Evolutionary conservation across 495 filamentous ascomycete genomes (phyloP).

Genomic region (Hypoxylon rickii): DNA sequence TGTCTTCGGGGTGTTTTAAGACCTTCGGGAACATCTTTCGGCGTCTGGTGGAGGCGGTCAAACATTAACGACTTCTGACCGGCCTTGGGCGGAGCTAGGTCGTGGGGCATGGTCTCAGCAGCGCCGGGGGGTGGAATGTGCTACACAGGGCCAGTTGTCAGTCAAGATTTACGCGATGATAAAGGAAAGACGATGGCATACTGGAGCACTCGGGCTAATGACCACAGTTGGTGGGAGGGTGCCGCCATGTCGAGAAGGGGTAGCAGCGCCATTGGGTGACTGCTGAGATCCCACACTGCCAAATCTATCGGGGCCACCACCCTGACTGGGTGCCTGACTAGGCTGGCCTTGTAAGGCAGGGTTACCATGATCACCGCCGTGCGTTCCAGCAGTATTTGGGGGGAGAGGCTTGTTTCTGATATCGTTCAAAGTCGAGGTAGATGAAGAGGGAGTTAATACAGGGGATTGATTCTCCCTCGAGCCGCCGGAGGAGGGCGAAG

Average conservation of each 20-base stretch:
- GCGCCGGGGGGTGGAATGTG: conserved; percentile 93
- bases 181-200: conserved; percentile 55
- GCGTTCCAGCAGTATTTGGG: conserved; percentile 64
- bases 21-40: conserved; percentile 94
- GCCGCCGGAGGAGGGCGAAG: conserved; percentile 69
- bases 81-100: conserved; percentile 89
- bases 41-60: conserved; percentile 88
- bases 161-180: conserved; percentile 1
- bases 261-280: conserved; percentile 64
- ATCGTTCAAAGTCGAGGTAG: conserved; percentile 84
- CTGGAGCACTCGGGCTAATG: conserved; percentile 92
- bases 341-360: conserved; percentile 50
- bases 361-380: conserved; percentile 50
- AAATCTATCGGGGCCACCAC: conserved; percentile 51
- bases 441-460: conserved; percentile 74
- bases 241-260: conserved; percentile 67
- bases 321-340: conserved; percentile 30
- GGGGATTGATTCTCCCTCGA: conserved; percentile 63
- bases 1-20: conserved; percentile 94
- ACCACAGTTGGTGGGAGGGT: conserved; percentile 86
- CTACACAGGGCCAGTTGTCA: conserved; percentile 51
- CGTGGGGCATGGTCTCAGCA: conserved; percentile 96
- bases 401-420: conserved; percentile 79
- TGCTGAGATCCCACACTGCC: conserved; percentile 43
- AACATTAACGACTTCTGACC: conserved; percentile 87